Conservation (phyloP, 2,329 filamentous ascomycete species). For the Xylariaceae sp. region DNA sequence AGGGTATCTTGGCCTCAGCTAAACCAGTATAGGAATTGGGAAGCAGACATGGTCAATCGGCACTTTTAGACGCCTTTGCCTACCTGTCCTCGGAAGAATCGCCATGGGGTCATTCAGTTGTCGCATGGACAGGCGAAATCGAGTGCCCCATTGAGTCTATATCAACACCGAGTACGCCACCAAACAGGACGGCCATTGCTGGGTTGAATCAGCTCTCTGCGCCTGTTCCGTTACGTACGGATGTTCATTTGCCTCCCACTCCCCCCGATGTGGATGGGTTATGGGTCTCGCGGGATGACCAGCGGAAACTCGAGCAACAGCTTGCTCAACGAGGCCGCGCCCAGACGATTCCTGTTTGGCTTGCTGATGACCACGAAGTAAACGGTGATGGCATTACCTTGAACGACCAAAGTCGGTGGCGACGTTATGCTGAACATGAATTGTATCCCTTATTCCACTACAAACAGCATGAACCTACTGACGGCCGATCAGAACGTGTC, state of each 20-base stretch:
- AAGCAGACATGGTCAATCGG: constrained; percentile 79
- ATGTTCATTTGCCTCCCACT: constrained; percentile 44
- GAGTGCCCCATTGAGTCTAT: constrained; percentile 45
- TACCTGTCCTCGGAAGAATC: constrained; percentile 80
- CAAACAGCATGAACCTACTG: constrained; percentile 86
- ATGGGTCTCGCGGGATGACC: constrained; percentile 66
- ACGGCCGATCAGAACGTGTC: constrained; percentile 74
- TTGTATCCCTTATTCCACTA: constrained; percentile 94
- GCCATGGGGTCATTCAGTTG: constrained; percentile 86
- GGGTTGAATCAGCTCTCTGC: constrained; percentile 72
- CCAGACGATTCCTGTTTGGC: constrained; percentile 83
- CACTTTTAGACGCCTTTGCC: constrained; percentile 85
- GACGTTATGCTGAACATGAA: constrained; percentile 85
- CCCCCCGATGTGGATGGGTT: constrained; percentile 64
- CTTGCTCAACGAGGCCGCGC: constrained; percentile 70
- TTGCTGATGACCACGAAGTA: constrained; percentile 71
- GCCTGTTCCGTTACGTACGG: constrained; percentile 69
- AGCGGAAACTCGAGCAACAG: constrained; percentile 68
- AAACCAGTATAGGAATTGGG: constrained; percentile 58
- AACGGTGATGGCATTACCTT: constrained; percentile 65
- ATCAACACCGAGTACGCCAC: constrained; percentile 46
- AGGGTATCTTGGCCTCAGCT: constrained; percentile 1
- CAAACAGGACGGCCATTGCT: constrained; percentile 46
- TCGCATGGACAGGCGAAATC: constrained; percentile 94
- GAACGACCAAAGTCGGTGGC: constrained; percentile 81